Conservation (phyloP, 2,329 filamentous ascomycete genomes). For the Neocatenulostroma microsporum region DNA sequence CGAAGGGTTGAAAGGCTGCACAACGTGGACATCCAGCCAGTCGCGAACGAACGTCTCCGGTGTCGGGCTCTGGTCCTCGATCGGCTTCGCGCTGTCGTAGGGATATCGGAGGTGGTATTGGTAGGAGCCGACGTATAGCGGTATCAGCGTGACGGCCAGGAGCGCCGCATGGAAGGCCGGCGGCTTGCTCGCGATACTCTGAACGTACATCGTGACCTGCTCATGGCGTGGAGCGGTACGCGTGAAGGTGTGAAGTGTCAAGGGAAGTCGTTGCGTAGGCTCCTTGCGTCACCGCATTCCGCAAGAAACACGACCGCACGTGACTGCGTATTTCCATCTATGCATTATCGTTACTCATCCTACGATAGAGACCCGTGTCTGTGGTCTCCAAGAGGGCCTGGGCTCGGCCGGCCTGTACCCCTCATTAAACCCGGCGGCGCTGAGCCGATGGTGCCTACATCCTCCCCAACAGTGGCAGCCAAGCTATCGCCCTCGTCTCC, state of each 20-base stretch:
- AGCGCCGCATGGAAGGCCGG: constrained; percentile 5
- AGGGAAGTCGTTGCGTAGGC: too few species aligned
- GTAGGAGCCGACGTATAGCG: constrained; percentile 19
- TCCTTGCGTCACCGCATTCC: constrained; percentile 8
- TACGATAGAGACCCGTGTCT: too few species aligned
- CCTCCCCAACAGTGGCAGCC: constrained; percentile 4
- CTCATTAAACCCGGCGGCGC: too few species aligned
- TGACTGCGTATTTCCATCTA: background rate
- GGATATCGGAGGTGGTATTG: constrained; percentile 13
- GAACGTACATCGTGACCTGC: constrained; percentile 2
- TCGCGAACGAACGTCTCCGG: constrained; percentile 17
- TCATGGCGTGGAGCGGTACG: background rate
- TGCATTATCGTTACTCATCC: too few species aligned
- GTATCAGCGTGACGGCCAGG: constrained; percentile 12
- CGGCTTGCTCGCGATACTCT: constrained; percentile 9
- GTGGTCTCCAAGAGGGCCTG: too few species aligned
- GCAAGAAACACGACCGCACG: background rate
- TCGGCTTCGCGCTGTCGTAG: constrained; percentile 5
- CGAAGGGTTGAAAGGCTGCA: constrained; percentile 18
- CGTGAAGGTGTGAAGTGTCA: background rate
- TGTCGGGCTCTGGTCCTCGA: background rate
- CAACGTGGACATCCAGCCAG: constrained; percentile 21
- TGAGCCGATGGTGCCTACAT: too few species aligned
- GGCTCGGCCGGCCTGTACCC: too few species aligned
- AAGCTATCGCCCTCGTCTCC: constrained; percentile 8